These are phyloP conservation scores for Irpex sp. DNA, from an alignment of 1,284 basidiomycete genomes.

Conservation along the genomic window DNA sequence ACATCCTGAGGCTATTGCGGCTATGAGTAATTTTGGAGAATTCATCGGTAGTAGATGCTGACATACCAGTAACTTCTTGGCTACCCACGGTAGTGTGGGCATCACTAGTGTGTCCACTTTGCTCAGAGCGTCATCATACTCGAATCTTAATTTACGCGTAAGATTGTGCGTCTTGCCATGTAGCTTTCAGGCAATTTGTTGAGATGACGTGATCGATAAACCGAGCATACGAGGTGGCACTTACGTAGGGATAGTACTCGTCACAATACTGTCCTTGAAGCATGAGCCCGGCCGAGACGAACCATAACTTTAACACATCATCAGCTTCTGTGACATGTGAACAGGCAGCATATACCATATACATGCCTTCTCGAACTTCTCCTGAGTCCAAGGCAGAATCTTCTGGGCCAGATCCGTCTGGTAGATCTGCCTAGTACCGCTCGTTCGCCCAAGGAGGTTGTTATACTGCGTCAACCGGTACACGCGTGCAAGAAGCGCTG, in stretches of 20 bases:
- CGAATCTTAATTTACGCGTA: constrained; percentile 34
- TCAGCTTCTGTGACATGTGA: background rate
- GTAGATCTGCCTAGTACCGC: constrained; percentile 27
- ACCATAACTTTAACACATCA: constrained; percentile 5
- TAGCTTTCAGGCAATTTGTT: constrained; percentile 10
- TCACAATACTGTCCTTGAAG: constrained; percentile 23
- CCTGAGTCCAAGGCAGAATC: constrained; percentile 34
- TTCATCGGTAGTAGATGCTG: too few relatives aligned
- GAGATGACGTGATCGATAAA: too few relatives aligned
- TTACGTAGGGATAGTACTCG: constrained; percentile 23
- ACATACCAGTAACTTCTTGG: constrained; percentile 19
- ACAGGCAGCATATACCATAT: background rate
- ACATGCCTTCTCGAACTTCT: constrained; percentile 31
- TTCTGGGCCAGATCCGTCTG: constrained; percentile 32
- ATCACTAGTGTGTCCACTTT: constrained; percentile 38
- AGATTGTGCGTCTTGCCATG: constrained; percentile 35
- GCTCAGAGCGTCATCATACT: constrained; percentile 32
- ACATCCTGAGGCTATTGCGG: constrained; percentile 3
- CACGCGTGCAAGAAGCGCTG: constrained; percentile 14
- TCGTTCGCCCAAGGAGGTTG: constrained; percentile 16
- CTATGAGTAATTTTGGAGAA: too few relatives aligned
- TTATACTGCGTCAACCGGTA: constrained; percentile 13
- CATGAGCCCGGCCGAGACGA: constrained; percentile 17
- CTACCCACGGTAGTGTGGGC: constrained; percentile 34
- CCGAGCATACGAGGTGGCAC: background rate